Evolutionary conservation across 768 basidiomycete species (phyloP), one percentile per base, ranked within the genome.

Genomic region (Termitomyces sp.): DNA sequence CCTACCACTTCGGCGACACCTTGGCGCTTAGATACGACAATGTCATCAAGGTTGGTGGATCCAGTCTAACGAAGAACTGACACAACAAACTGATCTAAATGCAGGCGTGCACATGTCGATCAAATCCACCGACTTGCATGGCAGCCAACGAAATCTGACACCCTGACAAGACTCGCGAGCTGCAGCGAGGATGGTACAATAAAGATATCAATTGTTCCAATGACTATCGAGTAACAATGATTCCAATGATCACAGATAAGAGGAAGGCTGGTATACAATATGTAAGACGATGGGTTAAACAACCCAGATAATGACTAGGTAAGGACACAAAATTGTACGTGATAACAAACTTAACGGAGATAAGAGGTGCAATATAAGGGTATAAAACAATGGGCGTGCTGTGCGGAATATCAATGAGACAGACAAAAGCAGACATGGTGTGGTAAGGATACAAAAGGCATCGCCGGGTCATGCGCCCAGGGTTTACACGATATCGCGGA

Each of bases 151-250:
- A 65, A 61, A 7, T 63, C 69, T 33, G 66, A 55, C 13, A 65
- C 63, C n/a, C 60, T 65, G 46, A 75, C 72, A 58, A 78, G 84
- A 59, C 80, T 98, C 54, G 95, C 93, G 36, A 93, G 87, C 59
- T 93, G 93, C 67, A 91, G 92, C 72, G 93, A 96, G 76, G 95
- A 98, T 80, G 87, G 91, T 78, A 90, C 89, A 78, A 77, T 95
- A 73, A 89, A 86, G 72, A 79, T 96, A 76, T 75, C 86, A 72
- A 78, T 77, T 68, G 76, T 92, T 75, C 82, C 79, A 65, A 69
- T 76, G 67, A 71, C 73, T 75, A 75, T 72, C 71, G 70, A 78
- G 77, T 78, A 75, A 76, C 74, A 75, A 75, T 67, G 64, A 67
- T 72, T 74, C 74, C 74, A 76, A 73, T 70, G 69, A 70, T 71